Base-by-base conservation (phyloP, 768 basidiomycete species). In the Phylloporus scabripes region DNA sequence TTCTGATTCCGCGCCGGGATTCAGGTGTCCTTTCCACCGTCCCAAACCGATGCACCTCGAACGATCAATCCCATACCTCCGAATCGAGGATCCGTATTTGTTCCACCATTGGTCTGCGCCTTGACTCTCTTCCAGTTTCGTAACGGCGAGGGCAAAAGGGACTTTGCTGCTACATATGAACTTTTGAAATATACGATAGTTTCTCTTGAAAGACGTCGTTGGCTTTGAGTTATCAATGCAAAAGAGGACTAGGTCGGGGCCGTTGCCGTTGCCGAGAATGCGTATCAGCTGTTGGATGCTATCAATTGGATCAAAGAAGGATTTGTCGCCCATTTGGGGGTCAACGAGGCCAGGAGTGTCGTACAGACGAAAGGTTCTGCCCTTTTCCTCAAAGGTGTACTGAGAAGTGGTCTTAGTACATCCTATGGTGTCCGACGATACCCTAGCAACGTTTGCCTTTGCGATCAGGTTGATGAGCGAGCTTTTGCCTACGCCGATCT, bases 391-490 rank as follows among this genome's bases (percentile, higher is more conserved):
- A 4, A 63, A 49, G 10, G 49, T 43, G 40, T 75, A 69, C 9
- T 47, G 36, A 9, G 33, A 42, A 33, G 46, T 45, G 9, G 58
- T 34, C 26, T 62, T 61, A 3, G 75, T 76, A 46, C 66, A 72
- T 3, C 68, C 70, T 7, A 55, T 36, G 7, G 66, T 61, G 8
- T 62, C 56, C 29, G 62, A 55, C 2, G 71, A 72, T 20, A 65
- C 61, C 1, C 39, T 28, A 2, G 73, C 73, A 17, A 54, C 47
- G 1, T 60, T 45, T 7, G 46, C 5, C 20, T 55, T 58, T 8
- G 51, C 49, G 21, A 76, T 52, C 60, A 74, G 57, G 52, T 76
- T 76, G 50, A 76, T 49, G 29, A 76, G 58, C 0, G 72, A 72
- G 51, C 74, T 75, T 56, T 76, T 76, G 9, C 70, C 64, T 8